These are phyloP conservation scores for Botrytis tulipae DNA, from an alignment of 2,329 filamentous ascomycete species.

Conservation along the genomic window DNA sequence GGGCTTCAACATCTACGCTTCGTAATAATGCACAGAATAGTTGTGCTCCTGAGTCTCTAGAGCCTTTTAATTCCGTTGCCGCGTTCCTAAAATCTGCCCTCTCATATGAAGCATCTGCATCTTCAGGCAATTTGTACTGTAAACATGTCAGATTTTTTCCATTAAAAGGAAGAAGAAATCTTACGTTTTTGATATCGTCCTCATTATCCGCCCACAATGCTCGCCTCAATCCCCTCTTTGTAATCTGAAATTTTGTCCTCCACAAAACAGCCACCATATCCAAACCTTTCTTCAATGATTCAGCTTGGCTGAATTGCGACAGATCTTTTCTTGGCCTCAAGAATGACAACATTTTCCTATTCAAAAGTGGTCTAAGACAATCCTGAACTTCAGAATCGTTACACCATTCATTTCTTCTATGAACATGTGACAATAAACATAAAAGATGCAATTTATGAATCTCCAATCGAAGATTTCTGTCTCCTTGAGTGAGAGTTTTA, in stretches of 20 bases:
- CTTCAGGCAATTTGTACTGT: conserved; percentile 32
- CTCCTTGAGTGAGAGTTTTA: conserved; percentile 53
- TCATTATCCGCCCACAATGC: conserved; percentile 73
- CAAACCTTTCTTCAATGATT: conserved; percentile 77
- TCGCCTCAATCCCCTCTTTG: conserved; percentile 65
- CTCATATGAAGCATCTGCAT: conserved; percentile 64
- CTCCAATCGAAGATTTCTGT: conserved; percentile 60
- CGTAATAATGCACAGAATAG: conserved; percentile 86
- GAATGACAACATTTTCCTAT: conserved; percentile 62
- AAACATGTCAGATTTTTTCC: conserved; percentile 13
- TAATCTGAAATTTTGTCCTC: conserved; percentile 67
- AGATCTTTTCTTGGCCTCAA: conserved; percentile 67
- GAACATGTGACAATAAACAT: conserved; percentile 75
- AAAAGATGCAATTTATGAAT: conserved; percentile 86
- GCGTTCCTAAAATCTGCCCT: conserved; percentile 68
- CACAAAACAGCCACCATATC: conserved; percentile 66
- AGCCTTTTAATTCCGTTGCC: conserved; percentile 70
- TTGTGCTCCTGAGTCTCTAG: conserved; percentile 85
- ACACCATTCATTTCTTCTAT: conserved; percentile 83
- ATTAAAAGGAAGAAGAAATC: conserved; percentile 24
- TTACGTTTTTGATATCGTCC: conserved; percentile 58
- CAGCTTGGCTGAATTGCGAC: conserved; percentile 72
- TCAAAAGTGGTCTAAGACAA: conserved; percentile 62
- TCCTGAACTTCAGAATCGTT: conserved; percentile 71
- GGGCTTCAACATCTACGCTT: conserved; percentile 73